phyloP scores from a whole-genome alignment of 2,329 filamentous ascomycete species.

The Talaromyces atroroseus region DNA sequence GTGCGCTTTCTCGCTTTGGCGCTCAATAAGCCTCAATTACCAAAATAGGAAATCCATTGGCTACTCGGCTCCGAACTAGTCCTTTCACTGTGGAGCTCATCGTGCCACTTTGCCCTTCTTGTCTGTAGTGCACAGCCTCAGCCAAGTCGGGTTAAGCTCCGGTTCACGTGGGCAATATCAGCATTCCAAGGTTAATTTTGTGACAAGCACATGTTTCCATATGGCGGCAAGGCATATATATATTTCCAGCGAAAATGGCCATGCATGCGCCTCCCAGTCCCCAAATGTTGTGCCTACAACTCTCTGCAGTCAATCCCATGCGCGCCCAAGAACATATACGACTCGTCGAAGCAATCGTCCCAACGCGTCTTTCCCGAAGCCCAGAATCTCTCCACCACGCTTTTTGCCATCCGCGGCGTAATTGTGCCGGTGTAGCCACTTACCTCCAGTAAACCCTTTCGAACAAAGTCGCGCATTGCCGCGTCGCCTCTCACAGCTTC shows the following conservation, averaged over 20 bases:
- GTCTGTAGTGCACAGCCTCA: no score
- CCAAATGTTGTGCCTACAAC: background rate
- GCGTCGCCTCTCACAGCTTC: slow-evolving; percentile 21
- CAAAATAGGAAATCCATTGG: background rate
- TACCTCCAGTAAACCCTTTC: slow-evolving; percentile 21
- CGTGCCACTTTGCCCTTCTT: background rate
- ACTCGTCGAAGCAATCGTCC: slow-evolving; percentile 37
- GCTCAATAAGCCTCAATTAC: background rate
- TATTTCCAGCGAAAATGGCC: no score
- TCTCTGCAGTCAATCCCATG: background rate
- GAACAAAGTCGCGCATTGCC: slow-evolving; percentile 24
- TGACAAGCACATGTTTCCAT: no score
- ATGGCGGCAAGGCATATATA: no score
- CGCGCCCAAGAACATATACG: slow-evolving; percentile 25
- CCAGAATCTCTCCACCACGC: slow-evolving; percentile 33
- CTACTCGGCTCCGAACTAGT: no score
- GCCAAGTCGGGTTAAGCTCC: background rate
- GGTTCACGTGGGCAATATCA: background rate
- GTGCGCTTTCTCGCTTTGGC: no score
- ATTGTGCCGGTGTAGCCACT: slow-evolving; percentile 24
- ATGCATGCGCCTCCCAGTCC: no score
- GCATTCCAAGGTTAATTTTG: no score
- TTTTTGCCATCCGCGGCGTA: slow-evolving; percentile 26
- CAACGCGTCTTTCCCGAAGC: slow-evolving; percentile 25
- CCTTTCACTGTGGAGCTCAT: background rate